A percentile compares a stretch with the other conserved stretches of the same genome.
phyloP scores from a whole-genome alignment of 352 stramenopile species.

The Globisporangium acanthophoron region DNA sequence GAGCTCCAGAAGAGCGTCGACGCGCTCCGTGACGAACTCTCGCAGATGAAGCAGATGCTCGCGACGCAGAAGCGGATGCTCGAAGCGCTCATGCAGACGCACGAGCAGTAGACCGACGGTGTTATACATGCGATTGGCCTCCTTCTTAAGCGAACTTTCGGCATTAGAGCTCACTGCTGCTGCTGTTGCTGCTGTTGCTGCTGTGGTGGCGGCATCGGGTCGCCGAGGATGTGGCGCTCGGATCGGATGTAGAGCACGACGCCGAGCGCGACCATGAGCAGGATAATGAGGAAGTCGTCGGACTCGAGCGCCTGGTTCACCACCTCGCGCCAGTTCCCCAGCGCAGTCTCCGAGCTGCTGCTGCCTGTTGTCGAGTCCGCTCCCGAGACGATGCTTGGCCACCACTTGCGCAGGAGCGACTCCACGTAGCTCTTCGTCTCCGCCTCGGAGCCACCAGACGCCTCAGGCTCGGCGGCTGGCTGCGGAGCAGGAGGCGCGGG shows the following conservation, averaged over 20 bases:
- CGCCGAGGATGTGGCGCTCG: slow-evolving; percentile 40
- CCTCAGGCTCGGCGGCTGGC: not conserved
- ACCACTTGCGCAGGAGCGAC: slow-evolving; percentile 30
- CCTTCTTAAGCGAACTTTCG: not conserved
- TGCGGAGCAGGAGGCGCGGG: not conserved
- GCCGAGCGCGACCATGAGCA: slow-evolving; percentile 52
- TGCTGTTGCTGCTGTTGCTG: slow-evolving; percentile 11
- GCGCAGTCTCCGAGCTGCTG: slow-evolving; percentile 1
- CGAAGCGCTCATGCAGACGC: not conserved
- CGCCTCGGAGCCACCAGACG: not conserved
- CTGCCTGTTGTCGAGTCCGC: slow-evolving; percentile 10
- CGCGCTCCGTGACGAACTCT: slow-evolving; percentile 2
- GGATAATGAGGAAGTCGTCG: slow-evolving; percentile 61
- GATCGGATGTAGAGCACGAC: slow-evolving; percentile 75
- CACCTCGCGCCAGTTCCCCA: slow-evolving; percentile 28
- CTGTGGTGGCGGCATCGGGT: slow-evolving; percentile 13
- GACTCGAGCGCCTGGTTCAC: slow-evolving; percentile 25
- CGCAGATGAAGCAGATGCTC: slow-evolving; percentile 1
- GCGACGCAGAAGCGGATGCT: slow-evolving; percentile 5
- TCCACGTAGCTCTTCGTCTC: slow-evolving; percentile 15
- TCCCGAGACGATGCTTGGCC: slow-evolving; percentile 16
- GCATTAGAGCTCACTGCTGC: not conserved
- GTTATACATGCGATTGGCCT: not conserved
- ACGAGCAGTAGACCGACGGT: not conserved
- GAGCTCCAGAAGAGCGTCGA: slow-evolving; percentile 11